A percentile compares a stretch with the other conserved stretches of the same genome.
Evolutionary conservation across 2,329 filamentous ascomycete species (phyloP).

Genomic region (Clonostachys rosea): DNA sequence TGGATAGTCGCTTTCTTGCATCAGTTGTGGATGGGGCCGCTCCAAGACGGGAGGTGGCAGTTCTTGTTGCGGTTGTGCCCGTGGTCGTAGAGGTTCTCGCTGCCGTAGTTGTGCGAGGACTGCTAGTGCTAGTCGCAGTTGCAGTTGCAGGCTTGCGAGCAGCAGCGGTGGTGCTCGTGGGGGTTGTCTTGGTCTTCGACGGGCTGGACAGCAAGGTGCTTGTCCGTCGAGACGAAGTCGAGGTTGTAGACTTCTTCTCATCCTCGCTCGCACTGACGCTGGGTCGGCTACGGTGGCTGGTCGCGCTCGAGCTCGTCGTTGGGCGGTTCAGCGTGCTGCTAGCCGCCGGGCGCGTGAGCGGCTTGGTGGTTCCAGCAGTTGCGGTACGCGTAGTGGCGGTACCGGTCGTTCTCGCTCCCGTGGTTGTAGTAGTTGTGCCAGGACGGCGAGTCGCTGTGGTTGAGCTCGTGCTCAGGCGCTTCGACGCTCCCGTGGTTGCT

Average conservation of each 20-base stretch:
- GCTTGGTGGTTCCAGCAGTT: conserved; percentile 38
- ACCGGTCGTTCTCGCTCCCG: conserved; percentile 15
- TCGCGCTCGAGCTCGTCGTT: conserved; percentile 23
- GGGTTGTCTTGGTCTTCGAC: conserved; percentile 23
- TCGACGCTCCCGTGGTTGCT: conserved; percentile 20
- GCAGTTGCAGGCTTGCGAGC: conserved; percentile 25
- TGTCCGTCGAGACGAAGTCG: conserved; percentile 31
- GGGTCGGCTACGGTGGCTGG: conserved; percentile 39
- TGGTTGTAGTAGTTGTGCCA: conserved; percentile 11
- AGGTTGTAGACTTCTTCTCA: conserved; percentile 38
- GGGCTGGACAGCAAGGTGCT: conserved; percentile 36
- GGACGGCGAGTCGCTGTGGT: conserved; percentile 22
- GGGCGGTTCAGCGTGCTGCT: conserved; percentile 23
- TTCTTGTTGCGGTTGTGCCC: conserved; percentile 22
- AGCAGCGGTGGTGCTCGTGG: conserved; percentile 19
- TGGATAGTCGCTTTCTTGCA: conserved; percentile 54
- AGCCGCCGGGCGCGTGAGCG: conserved; percentile 39
- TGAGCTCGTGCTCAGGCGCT: conserved; percentile 25
- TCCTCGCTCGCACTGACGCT: conserved; percentile 45
- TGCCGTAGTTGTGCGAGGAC: conserved; percentile 25
- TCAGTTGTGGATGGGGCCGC: conserved; percentile 36
- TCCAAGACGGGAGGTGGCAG: conserved; percentile 26
- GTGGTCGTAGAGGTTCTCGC: conserved; percentile 19
- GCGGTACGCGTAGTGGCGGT: conserved; percentile 25
- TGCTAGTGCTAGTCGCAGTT: conserved; percentile 14